phyloP scores from a whole-genome alignment of 2,329 filamentous ascomycete species.

The Epichloe elymi region DNA sequence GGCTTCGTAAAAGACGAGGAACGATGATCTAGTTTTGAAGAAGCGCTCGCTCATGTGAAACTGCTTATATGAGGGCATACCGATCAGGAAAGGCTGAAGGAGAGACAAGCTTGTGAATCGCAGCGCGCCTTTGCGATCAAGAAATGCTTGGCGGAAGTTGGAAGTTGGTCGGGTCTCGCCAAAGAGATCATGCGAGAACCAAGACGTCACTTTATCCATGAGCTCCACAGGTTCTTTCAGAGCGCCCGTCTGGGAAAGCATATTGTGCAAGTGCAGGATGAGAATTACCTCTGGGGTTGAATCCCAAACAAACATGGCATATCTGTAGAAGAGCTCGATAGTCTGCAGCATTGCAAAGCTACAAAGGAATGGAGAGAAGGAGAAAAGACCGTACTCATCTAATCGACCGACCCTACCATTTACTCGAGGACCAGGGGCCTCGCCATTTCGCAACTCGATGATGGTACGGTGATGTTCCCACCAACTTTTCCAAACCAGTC shows the following conservation, averaged over 20 bases:
- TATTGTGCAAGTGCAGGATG: conserved; percentile 33
- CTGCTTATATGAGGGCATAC: conserved; percentile 8
- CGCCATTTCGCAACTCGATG: neutral
- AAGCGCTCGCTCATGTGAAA: conserved; percentile 4
- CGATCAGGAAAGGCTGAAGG: conserved; percentile 6
- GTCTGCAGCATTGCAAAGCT: conserved; percentile 31
- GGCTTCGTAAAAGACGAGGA: conserved; percentile 3
- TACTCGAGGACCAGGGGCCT: neutral
- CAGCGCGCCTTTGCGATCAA: neutral
- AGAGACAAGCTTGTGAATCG: neutral
- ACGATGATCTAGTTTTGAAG: conserved; percentile 7
- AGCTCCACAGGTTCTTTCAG: conserved; percentile 21
- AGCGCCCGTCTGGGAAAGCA: conserved; percentile 29
- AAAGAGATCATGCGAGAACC: neutral
- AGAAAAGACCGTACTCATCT: conserved; percentile 31
- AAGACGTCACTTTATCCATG: conserved; percentile 10
- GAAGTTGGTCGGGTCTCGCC: neutral
- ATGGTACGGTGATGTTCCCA: neutral
- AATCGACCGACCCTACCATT: neutral
- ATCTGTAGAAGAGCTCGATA: conserved; percentile 25
- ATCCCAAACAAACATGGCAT: conserved; percentile 26
- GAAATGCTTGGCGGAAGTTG: neutral
- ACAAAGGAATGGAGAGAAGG: conserved; percentile 35
- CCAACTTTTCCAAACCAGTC: neutral
- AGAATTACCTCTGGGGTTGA: conserved; percentile 23